These are phyloP conservation scores for Umbelopsis ramanniana DNA, from an alignment of 192 early-diverging fungal species.

Conservation along the genomic window DNA sequence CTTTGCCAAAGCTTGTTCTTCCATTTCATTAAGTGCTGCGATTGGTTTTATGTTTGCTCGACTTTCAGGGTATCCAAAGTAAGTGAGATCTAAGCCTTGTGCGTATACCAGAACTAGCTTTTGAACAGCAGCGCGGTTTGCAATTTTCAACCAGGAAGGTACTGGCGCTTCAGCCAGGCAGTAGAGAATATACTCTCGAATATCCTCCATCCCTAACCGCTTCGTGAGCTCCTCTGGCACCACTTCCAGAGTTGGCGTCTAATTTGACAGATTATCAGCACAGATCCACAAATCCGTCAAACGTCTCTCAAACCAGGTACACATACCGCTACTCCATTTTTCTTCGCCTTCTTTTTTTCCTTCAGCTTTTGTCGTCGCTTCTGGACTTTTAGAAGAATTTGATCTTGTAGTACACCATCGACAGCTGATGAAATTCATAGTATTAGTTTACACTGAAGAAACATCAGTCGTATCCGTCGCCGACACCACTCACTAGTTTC, in stretches of 20 bases:
- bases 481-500: too few species aligned
- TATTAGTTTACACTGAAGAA: too few species aligned
- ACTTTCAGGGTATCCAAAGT: slow-evolving; percentile 39
- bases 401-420: background rate
- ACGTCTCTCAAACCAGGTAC: background rate
- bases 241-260: slow-evolving; percentile 12
- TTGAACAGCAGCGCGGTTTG: slow-evolving; percentile 41
- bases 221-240: slow-evolving; percentile 5
- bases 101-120: slow-evolving; percentile 46
- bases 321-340: slow-evolving; percentile 2
- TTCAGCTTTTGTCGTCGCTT: slow-evolving; percentile 10
- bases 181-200: slow-evolving; percentile 51
- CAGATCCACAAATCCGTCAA: background rate
- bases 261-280: too few species aligned
- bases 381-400: background rate
- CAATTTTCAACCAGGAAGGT: slow-evolving; percentile 41
- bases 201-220: slow-evolving; percentile 25
- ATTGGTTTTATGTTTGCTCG: slow-evolving; percentile 31
- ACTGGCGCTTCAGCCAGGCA: slow-evolving; percentile 44
- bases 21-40: slow-evolving; percentile 21
- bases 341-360: slow-evolving; percentile 23
- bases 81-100: slow-evolving; percentile 45
- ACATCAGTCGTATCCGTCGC: too few species aligned
- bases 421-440: background rate
- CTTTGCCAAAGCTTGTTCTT: slow-evolving; percentile 19